Conservation (phyloP, 306 rosid genomes). For the Cicer chorassanicum region DNA sequence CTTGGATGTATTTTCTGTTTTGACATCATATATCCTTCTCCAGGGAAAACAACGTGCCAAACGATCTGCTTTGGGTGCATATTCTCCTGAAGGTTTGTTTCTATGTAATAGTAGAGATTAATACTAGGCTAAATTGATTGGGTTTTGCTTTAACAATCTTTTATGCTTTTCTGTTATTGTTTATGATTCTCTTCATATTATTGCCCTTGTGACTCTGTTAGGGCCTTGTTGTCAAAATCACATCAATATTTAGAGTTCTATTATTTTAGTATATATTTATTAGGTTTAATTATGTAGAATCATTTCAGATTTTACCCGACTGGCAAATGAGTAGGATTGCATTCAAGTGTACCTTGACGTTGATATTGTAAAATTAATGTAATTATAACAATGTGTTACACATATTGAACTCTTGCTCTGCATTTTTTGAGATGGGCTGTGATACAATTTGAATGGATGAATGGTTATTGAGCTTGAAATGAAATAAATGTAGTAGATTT, state of each 20-base stretch:
- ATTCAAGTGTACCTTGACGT: conserved; percentile 3
- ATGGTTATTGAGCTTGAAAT: conserved; percentile 27
- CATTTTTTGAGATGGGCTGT: conserved; percentile 4
- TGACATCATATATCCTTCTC: conserved; percentile 42
- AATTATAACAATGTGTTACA: background rate
- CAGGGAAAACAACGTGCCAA: conserved; percentile 51
- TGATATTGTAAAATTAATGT: conserved; percentile 24
- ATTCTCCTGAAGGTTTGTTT: conserved; percentile 44
- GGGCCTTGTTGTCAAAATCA: conserved; percentile 21
- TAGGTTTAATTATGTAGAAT: background rate
- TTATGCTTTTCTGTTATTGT: conserved; percentile 11
- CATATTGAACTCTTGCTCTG: background rate
- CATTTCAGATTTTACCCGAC: conserved; percentile 13
- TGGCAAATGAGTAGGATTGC: conserved; percentile 11
- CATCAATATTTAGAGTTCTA: conserved; percentile 8
- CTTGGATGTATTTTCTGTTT: conserved; percentile 28
- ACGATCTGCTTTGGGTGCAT: conserved; percentile 34
- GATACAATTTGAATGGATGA: conserved; percentile 16
- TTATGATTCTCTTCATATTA: conserved; percentile 3
- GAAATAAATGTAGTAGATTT: conserved; percentile 1
- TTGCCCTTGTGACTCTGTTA: background rate
- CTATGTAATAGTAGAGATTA: conserved; percentile 20
- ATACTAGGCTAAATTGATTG: conserved; percentile 1
- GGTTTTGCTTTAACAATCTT: background rate
- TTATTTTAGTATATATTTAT: conserved; percentile 20